Base-by-base conservation (phyloP, 192 early-diverging fungal genomes). In the Podila verticillata region DNA sequence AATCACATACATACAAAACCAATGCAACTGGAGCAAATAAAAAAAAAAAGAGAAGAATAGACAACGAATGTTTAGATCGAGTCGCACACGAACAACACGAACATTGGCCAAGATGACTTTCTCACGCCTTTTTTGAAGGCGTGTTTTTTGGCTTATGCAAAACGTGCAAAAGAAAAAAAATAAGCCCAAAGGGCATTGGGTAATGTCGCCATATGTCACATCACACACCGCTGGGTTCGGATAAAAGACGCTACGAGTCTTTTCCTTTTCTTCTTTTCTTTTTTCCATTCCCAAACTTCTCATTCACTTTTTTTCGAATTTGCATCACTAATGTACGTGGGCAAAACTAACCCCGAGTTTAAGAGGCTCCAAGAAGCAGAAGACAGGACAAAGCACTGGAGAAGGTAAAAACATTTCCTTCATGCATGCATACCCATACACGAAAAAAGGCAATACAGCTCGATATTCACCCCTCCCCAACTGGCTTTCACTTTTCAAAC, bases 381-480 rank as follows among this genome's bases (percentile, higher is more conserved):
- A 62, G 70, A 34, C n/a, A 57, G 22, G 5, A 66, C 31, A 47
- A 80, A 72, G 77, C 70, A 80, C 58, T 80, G 77, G 77, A 72
- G 59, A 65, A 68, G 77, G 77, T 72, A 72, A 15, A 47, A 15
- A 54, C 51, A 24, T 54, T 7, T n/a, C 22, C 9, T 54, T 54
- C 51, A 54, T 24, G 51, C 51, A 44, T 54, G 51, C n/a, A 54
- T 24, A 54, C 9, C 0, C 15, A 44, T 12, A 44, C 39, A 17
- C 15, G 39, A 44, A 44, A 47, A 47, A 47, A 47, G 44, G 2
- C 51, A 19, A 2, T n/a, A 60, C 58, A 34, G 39, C 30, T 32
- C 29, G 17, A 28, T 60, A 44, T 12, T 44, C 39, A 44, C 58
- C 57, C 54, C n/a, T 2, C 15, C 6, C 22, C 34, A 15, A 3